Conservation (phyloP, 2,329 filamentous ascomycete species). For the Aureobasidium pullulans region DNA sequence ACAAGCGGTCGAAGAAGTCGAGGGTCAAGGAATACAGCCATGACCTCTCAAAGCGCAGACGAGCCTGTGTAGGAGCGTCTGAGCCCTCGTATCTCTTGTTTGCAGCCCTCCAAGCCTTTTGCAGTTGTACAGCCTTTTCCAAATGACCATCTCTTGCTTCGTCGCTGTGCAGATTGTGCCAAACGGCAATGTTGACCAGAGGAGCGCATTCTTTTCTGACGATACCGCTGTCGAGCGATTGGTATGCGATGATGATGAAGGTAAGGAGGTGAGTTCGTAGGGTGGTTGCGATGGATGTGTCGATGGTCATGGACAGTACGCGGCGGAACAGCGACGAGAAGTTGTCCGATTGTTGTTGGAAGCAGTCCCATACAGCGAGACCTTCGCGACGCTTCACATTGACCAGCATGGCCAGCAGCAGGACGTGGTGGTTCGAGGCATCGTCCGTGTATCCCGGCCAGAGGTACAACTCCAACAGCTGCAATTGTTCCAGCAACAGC, state of each 20-base stretch:
- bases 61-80: slow-evolving; percentile 70
- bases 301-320: slow-evolving; percentile 74
- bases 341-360: slow-evolving; percentile 66
- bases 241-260: slow-evolving; percentile 87
- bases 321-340: slow-evolving; percentile 88
- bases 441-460: slow-evolving; percentile 91
- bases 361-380: slow-evolving; percentile 77
- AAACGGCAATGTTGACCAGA: slow-evolving; percentile 87
- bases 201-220: slow-evolving; percentile 96
- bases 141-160: slow-evolving; percentile 65
- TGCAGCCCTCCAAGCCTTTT: slow-evolving; percentile 85
- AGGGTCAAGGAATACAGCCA: slow-evolving; percentile 86
- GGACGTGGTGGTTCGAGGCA: slow-evolving; percentile 83
- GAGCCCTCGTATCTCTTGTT: slow-evolving; percentile 80
- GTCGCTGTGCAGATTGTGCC: slow-evolving; percentile 85
- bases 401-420: slow-evolving; percentile 76
- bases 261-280: slow-evolving; percentile 72
- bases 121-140: slow-evolving; percentile 64
- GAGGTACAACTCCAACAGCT: slow-evolving; percentile 85
- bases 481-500: slow-evolving; percentile 78
- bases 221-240: slow-evolving; percentile 80
- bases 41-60: slow-evolving; percentile 80
- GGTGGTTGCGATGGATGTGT: slow-evolving; percentile 35
- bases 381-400: slow-evolving; percentile 85
- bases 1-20: slow-evolving; percentile 71